Evolutionary conservation across 2,329 filamentous ascomycete species (phyloP).

Genomic region (Bipolaris zeicola): DNA sequence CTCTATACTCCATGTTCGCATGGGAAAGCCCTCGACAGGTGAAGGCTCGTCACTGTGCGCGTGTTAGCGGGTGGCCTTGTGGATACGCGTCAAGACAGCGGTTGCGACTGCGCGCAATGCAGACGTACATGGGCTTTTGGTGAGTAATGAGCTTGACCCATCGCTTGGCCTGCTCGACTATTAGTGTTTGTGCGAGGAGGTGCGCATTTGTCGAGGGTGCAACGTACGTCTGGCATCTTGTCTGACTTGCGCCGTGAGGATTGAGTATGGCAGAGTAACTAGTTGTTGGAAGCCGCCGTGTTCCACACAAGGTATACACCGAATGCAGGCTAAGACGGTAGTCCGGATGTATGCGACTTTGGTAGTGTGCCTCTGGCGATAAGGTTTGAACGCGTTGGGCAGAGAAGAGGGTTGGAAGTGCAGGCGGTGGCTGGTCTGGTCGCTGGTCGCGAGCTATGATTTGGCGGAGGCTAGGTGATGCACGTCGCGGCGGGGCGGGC

Average conservation of each 20-base stretch:
- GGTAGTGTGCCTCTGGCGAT: constrained; percentile 15
- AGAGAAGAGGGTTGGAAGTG: constrained; percentile 17
- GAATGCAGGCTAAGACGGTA: neutral
- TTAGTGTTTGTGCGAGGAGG: constrained; percentile 16
- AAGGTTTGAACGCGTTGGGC: constrained; percentile 16
- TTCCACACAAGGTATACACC: neutral
- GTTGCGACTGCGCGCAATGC: constrained; percentile 20
- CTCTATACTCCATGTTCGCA: constrained; percentile 90
- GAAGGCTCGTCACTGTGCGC: constrained; percentile 73
- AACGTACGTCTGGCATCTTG: constrained; percentile 55
- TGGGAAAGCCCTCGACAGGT: constrained; percentile 84
- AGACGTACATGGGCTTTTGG: constrained; percentile 82
- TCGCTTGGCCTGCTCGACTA: constrained; percentile 69
- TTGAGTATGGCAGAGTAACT: neutral
- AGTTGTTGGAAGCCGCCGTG: neutral
- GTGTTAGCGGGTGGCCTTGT: constrained; percentile 20
- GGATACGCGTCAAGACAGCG: constrained; percentile 18
- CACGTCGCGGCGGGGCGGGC: constrained; percentile 17
- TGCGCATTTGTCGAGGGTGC: neutral
- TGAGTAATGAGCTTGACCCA: constrained; percentile 92
- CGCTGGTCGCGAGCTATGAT: constrained; percentile 28
- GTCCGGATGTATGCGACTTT: constrained; percentile 1
- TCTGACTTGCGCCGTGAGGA: constrained; percentile 12
- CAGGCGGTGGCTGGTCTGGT: constrained; percentile 28
- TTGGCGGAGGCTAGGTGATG: constrained; percentile 23